Base-by-base conservation (phyloP, 2,329 filamentous ascomycete species). In the Beauveria brongniartii region DNA sequence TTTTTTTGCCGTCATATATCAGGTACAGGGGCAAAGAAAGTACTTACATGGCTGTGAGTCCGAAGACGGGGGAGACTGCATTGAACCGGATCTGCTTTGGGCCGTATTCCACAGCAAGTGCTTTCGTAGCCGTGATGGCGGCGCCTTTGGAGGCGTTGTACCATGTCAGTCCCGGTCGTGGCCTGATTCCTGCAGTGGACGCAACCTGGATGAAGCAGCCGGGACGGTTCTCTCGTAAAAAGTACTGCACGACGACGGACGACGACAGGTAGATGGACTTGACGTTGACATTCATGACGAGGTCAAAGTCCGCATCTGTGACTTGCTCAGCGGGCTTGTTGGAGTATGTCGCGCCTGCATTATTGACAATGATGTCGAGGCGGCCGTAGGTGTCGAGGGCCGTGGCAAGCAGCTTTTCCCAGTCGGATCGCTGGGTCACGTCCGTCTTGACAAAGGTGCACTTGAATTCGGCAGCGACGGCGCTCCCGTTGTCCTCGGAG, bases 41-140 rank as follows among this genome's bases (percentile, higher is more conserved):
- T 9, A 69, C 73, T 69, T 47, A 73, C 76, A 91, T 78, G 3
- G 83, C 85, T 0, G 88, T 91, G 18, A 79, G 83, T 1, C 83
- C 86, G 1, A 90, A 77, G 0, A 90, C 80, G 0, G 88, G 88
- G 52, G 85, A 89, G 16, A 92, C 83, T 1, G 83, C 81, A 64
- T 91, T 91, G 67, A 92, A 86, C 0, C 88, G 82, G 64, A 92
- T 90, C 65, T 89, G 81, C 59, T 89, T 81, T 0, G 83, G 80
- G 0, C 85, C 89, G 66, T 88, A 92, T 71, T 92, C 89, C 1
- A 88, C 85, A 0, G 88, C 89, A 65, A 92, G 72, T 1, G 73
- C 69, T 71, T 81, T 81, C 0, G 77, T 79, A 44, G 82, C 83
- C 54, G 81, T 87, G 65, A 81, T 80, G 12, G 87, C 81, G 0